Conservation (phyloP, 2,329 filamentous ascomycete species). For the Aspergillus arachidicola region DNA sequence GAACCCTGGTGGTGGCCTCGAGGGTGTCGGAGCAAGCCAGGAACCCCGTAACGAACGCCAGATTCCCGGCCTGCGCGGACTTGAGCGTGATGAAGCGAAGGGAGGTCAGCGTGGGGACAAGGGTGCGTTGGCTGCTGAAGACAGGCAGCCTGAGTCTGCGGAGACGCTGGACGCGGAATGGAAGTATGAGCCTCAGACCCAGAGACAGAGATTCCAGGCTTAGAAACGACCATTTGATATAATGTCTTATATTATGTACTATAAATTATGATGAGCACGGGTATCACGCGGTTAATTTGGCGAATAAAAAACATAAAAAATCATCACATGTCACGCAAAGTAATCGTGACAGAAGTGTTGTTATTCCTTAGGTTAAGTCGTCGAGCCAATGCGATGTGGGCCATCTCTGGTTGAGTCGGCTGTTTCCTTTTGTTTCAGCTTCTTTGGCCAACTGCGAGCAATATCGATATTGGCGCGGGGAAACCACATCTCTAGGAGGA, state of each 20-base stretch:
- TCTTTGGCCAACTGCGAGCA: slow-evolving; percentile 88
- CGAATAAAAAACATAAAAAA: background rate
- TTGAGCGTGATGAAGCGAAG: slow-evolving; percentile 30
- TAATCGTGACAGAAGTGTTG: background rate
- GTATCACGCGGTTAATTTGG: slow-evolving; percentile 8
- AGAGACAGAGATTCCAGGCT: slow-evolving; percentile 19
- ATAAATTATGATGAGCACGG: slow-evolving; percentile 9
- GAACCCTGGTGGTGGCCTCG: slow-evolving; percentile 45
- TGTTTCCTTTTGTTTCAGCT: slow-evolving; percentile 42
- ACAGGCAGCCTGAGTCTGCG: slow-evolving; percentile 33
- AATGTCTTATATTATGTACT: slow-evolving; percentile 2
- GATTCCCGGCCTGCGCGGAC: slow-evolving; percentile 29
- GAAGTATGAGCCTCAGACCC: slow-evolving; percentile 31
- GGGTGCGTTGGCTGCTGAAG: slow-evolving; percentile 32
- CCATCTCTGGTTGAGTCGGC: slow-evolving; percentile 1
- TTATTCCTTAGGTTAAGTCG: slow-evolving; percentile 1
- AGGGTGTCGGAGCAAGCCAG: slow-evolving; percentile 45
- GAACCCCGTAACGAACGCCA: slow-evolving; percentile 25
- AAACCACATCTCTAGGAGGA: slow-evolving; percentile 84
- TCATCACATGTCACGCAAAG: background rate
- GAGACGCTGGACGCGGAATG: slow-evolving; percentile 29
- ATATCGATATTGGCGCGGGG: slow-evolving; percentile 86
- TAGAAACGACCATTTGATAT: background rate
- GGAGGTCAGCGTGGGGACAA: slow-evolving; percentile 29
- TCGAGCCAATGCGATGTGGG: slow-evolving; percentile 8